These are phyloP conservation scores for Ramichloridium luteum DNA, from an alignment of 2,329 filamentous ascomycete genomes.

Conservation along the genomic window DNA sequence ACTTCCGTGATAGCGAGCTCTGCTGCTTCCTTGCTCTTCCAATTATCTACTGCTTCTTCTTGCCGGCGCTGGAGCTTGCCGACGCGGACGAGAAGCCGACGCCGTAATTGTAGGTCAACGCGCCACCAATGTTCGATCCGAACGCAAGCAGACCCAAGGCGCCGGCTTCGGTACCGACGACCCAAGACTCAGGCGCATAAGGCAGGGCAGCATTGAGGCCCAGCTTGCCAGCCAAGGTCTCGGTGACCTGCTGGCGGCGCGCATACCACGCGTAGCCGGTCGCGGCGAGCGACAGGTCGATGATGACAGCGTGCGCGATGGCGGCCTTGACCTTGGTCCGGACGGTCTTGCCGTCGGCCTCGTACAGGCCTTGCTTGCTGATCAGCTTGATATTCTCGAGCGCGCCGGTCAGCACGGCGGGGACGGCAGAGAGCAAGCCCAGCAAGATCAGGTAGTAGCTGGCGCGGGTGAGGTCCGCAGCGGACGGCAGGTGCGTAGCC, in stretches of 20 bases:
- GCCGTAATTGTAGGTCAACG: constrained; percentile 34
- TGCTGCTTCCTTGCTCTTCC: no score
- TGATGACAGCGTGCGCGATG: constrained; percentile 31
- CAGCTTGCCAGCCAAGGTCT: constrained; percentile 19
- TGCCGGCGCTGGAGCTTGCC: constrained; percentile 15
- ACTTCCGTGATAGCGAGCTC: no score
- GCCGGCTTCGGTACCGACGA: constrained; percentile 27
- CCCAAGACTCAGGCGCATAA: constrained; percentile 26
- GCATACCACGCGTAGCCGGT: constrained; percentile 32
- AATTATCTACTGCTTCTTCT: constrained; percentile 15
- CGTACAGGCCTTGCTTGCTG: constrained; percentile 31
- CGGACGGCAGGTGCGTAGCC: constrained; percentile 23
- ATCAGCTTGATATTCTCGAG: constrained; percentile 31
- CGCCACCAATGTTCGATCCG: constrained; percentile 32
- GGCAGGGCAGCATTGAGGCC: constrained; percentile 14
- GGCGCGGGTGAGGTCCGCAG: constrained; percentile 27
- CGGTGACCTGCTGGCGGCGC: constrained; percentile 21
- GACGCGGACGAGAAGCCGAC: constrained; percentile 29
- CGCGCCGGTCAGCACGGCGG: constrained; percentile 23
- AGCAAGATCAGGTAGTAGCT: constrained; percentile 35
- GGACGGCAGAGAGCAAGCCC: constrained; percentile 25
- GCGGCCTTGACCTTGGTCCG: constrained; percentile 29
- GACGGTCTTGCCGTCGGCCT: constrained; percentile 24
- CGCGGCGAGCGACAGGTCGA: constrained; percentile 29
- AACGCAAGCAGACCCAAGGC: constrained; percentile 27